Conservation (phyloP, 2,329 filamentous ascomycete species). For the Zopfia rhizophila region DNA sequence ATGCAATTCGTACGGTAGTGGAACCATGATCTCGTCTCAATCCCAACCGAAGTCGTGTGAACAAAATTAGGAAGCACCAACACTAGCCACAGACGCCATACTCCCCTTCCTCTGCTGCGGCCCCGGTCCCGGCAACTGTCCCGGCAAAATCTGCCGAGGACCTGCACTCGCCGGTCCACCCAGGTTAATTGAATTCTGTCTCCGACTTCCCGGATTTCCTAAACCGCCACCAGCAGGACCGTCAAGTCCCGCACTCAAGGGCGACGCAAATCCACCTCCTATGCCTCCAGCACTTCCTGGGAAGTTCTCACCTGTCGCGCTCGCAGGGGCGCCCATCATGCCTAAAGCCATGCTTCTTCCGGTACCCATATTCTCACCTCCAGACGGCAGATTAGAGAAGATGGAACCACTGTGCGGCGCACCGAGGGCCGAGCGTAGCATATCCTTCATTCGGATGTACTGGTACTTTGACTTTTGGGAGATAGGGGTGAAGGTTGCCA, state of each 20-base stretch:
- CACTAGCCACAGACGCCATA: constrained; percentile 38
- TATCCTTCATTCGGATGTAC: constrained; percentile 71
- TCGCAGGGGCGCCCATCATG: constrained; percentile 44
- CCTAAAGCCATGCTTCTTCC: constrained; percentile 39
- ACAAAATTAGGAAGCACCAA: constrained; percentile 20
- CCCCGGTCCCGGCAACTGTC: constrained; percentile 48
- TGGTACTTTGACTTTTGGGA: constrained; percentile 66
- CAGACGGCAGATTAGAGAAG: constrained; percentile 32
- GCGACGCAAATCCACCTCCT: constrained; percentile 33
- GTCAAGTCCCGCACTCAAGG: constrained; percentile 45
- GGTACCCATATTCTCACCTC: constrained; percentile 33
- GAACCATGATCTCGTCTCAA: not conserved
- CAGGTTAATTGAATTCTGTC: constrained; percentile 43
- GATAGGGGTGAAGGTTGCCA: constrained; percentile 71
- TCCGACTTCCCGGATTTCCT: constrained; percentile 32
- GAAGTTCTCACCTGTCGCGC: constrained; percentile 43
- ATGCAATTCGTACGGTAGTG: constrained; percentile 1
- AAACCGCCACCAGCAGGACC: constrained; percentile 20
- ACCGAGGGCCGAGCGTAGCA: constrained; percentile 68
- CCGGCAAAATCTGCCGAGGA: constrained; percentile 49
- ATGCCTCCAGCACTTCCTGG: constrained; percentile 39
- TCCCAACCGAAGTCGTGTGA: not conserved
- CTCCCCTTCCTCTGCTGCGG: constrained; percentile 44
- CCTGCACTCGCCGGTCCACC: constrained; percentile 27
- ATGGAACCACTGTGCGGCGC: constrained; percentile 49